A percentile compares a stretch with the other conserved stretches of the same genome.
Conservation (phyloP, 495 filamentous ascomycete species). For the Recurvomyces mirabilis region DNA sequence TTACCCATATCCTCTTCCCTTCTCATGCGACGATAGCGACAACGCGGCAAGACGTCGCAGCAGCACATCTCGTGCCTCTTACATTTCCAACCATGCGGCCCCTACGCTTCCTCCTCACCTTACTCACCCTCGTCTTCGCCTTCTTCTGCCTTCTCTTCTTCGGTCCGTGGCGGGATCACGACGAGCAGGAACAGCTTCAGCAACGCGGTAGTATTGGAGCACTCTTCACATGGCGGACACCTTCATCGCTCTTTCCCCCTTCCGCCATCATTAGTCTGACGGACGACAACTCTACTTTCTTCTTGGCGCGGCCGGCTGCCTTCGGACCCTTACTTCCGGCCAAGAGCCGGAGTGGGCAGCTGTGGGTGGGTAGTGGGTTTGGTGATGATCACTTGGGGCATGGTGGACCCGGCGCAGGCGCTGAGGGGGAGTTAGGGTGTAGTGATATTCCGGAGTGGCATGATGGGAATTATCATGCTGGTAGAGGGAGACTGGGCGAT, state of each 20-base stretch:
- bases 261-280: slow-evolving; percentile 92
- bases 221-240: slow-evolving; percentile 54
- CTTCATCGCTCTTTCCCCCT: slow-evolving; percentile 76
- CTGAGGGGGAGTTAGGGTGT: slow-evolving; percentile 87
- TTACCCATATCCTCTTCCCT: too few species aligned
- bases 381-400: slow-evolving; percentile 56
- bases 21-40: too few species aligned
- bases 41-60: too few species aligned
- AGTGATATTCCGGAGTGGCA: slow-evolving; percentile 94
- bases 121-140: slow-evolving; percentile 25
- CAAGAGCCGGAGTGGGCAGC: slow-evolving; percentile 66
- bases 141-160: slow-evolving; percentile 27
- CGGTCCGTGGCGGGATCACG: slow-evolving; percentile 14
- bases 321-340: slow-evolving; percentile 74
- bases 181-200: slow-evolving; percentile 4
- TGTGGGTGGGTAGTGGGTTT: slow-evolving; percentile 88
- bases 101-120: slow-evolving; percentile 31
- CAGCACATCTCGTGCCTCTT: too few species aligned
- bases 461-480: slow-evolving; percentile 35
- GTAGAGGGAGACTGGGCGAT: slow-evolving; percentile 3
- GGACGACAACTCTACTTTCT: slow-evolving; percentile 96
- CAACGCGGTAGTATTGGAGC: slow-evolving; percentile 33
- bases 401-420: slow-evolving; percentile 37
- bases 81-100: slow-evolving; percentile 33
- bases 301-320: slow-evolving; percentile 81